Base-by-base conservation (phyloP, 2,329 filamentous ascomycete genomes). In the Aspergillus intermedius region DNA sequence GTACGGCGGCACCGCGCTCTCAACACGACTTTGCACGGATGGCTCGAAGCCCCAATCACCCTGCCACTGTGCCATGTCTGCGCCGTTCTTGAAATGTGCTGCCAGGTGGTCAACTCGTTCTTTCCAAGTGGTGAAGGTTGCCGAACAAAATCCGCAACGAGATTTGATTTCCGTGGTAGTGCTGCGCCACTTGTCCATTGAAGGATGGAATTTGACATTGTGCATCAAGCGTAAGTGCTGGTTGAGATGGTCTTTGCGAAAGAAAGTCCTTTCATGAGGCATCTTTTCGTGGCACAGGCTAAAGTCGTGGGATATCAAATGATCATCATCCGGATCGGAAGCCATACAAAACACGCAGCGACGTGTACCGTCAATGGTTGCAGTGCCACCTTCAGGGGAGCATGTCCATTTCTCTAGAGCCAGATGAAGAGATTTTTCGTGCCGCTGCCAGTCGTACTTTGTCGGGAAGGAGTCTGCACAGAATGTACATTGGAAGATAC, bases 161-260 rank as follows among this genome's bases (percentile, higher is more conserved):
- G 71, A 73, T 48, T 75, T 78, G 56, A 83, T 74, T 45, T 76
- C 74, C 13, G 73, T 73, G 3, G 75, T 76, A 44, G 75, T 74
- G 23, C 76, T 76, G 59, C 79, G 80, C 80, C 80, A 83, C 34
- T 67, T 66, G 22, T 82, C 77, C 79, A 82, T 83, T 46, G 69
- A 73, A 1, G 70, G 55, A 2, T 70, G 71, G 61, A 81, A 75
- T 53, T 78, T 79, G 55, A 76, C 77, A 51, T 74, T 73, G 58
- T 83, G 80, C 72, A 82, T 80, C 46, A 83, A 66, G 32, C 79
- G 73, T 28, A 83, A 64, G 60, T 83, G 80, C 57, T 83, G 80
- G 44, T 79, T 75, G 10, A 83, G 70, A 57, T 83, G 80, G 56
- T 83, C 80, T 61, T 83, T 83, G 22, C 80, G 71, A 57, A 80